These are phyloP conservation scores for Madurella mycetomatis DNA, from an alignment of 2,329 filamentous ascomycete genomes.

Conservation along the genomic window DNA sequence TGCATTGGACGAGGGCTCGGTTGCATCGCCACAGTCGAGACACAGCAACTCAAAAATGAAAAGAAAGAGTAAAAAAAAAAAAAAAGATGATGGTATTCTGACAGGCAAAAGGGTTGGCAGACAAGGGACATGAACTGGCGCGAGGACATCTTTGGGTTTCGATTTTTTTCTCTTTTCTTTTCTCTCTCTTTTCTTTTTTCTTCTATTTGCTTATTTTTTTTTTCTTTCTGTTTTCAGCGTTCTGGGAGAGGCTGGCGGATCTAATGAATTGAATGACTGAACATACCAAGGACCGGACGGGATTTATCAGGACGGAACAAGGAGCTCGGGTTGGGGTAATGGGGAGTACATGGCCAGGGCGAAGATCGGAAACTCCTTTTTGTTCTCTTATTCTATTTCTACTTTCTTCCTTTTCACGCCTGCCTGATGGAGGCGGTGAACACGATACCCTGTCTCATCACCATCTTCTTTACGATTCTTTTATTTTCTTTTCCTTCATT, in stretches of 20 bases:
- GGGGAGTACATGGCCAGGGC: neutral
- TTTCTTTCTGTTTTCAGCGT: neutral
- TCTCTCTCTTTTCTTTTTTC: neutral
- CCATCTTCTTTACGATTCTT: neutral
- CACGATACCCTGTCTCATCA: neutral
- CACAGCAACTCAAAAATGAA: neutral
- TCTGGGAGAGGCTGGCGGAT: constrained; percentile 3
- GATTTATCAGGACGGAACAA: neutral
- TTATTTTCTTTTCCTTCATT: constrained; percentile 11
- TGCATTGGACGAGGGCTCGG: neutral
- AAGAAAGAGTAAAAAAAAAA: constrained; percentile 5
- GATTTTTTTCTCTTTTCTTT: constrained; percentile 12
- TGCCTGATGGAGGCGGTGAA: neutral
- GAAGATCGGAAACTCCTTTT: neutral
- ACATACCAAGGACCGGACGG: neutral
- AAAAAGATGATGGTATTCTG: constrained; percentile 7
- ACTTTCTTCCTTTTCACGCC: neutral
- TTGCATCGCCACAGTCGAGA: neutral
- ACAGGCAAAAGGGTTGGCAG: neutral
- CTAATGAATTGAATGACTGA: constrained; percentile 15
- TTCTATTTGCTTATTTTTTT: constrained; percentile 4
- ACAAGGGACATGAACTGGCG: constrained; percentile 25
- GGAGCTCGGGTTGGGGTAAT: neutral
- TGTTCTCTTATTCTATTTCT: constrained; percentile 6
- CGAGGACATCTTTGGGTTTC: constrained; percentile 17